Base-by-base conservation (phyloP, 2,329 filamentous ascomycete species). In the Dactylellina drechsleri region DNA sequence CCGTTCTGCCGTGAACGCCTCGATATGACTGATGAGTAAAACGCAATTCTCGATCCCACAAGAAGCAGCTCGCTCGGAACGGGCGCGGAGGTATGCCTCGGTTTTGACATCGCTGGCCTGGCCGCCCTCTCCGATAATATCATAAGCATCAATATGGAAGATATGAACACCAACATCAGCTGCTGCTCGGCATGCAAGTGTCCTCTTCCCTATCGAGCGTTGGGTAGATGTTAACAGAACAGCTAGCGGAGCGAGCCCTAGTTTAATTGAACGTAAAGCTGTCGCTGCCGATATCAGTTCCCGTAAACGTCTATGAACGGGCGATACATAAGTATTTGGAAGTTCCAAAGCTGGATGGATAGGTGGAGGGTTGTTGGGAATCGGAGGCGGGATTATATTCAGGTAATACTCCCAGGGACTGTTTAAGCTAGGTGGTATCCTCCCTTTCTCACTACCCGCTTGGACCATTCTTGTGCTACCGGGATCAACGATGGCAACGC, bases 61-160 rank as follows among this genome's bases (percentile, higher is more conserved):
- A 77, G 90, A 91, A 81, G 97, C 89, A 6, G 93, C 95, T 71
- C 95, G 87, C 76, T 97, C 95, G 0, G 93, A 92, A 59, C 95
- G 88, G 2, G 92, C 92, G 80, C 95, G 91, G 15, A 99, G 84
- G 78, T 96, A 91, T 0, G 92, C 93, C 80, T 97, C 94, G 0
- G 93, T 97, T 83, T 98, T 97, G 28, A 96, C 91, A 80, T 99
- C 95, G 7, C 92, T 92, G 62, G 92, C 92, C 0, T 90, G 91
- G 52, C 91, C 90, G 13, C 92, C 92, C 81, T 98, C 94, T n/a
- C 92, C 94, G 3, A 97, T 85, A 49, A 99, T 92, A 79, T 99
- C 95, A 79, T 96, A 97, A 0, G 92, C 91, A 81, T 98, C 93
- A 61, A 99, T 91, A 0, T 88, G 83, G 81, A 97, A 98, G 0